Base-by-base conservation (phyloP, 768 basidiomycete species). In the Zangia roseola region DNA sequence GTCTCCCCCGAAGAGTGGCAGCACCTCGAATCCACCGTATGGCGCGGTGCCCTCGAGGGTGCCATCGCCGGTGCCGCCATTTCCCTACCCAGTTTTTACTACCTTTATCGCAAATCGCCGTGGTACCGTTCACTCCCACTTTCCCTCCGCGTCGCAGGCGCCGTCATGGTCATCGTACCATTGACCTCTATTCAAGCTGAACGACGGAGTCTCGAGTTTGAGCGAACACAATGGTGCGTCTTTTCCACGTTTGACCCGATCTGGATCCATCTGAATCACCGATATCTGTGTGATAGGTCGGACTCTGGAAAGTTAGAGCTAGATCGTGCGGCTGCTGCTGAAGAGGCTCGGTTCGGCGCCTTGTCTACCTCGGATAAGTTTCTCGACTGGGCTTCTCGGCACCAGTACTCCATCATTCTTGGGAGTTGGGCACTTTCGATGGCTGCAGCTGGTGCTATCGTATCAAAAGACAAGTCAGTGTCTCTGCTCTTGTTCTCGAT, bases 351-450 rank as follows among this genome's bases (percentile, higher is more conserved):
- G 40, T 87, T 88, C 80, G 70, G 75, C 12, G 53, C 61, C 2
- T 57, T 91, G 59, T 67, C 75, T 2, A 56, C 71, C 7, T 65
- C 54, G 23, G 76, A 86, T 28, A 87, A 87, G 61, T 51, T 77
- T 19, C 60, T 68, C 5, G 84, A 89, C 56, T 88, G 84, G 78
- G 80, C 81, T 1, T 62, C 59, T 16, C 75, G 84, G 13, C 84
- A 89, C 55, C 79, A 89, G 61, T 91, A 86, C 54, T 79, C 80
- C 41, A 68, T 89, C 57, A 90, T 92, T 47, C 73, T 86, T 23
- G 84, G 83, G 24, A 78, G 83, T 36, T 91, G 90, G 90, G 86
- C 83, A 1, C 63, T 75, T 8, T 83, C 83, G 61, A 75, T 91
- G 59, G 80, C 71, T 4, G 63, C 80, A 19, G 83, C 88, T 5